Evolutionary conservation across 805 yeast species (phyloP), one percentile per base, ranked within the genome.

Genomic region (Yarrowia deformans): DNA sequence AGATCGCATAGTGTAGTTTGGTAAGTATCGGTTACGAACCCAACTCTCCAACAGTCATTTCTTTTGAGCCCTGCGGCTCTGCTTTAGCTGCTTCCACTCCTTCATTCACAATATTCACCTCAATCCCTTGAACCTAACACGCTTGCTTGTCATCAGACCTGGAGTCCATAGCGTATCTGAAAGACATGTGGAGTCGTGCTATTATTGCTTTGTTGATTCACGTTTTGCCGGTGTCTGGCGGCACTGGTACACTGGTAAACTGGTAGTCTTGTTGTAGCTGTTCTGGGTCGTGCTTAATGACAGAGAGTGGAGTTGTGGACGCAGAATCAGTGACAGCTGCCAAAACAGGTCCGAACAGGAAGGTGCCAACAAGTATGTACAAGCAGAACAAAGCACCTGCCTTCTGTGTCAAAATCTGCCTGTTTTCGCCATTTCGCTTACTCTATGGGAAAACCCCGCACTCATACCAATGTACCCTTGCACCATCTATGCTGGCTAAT

Each of bases 81-180:
- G 32, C 8, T 7, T 10, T 19, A 19, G 49, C 49, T 2, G 32
- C 32, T 19, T 45, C 49, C 19, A 43, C 45, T 16, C 14, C 18
- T 40, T 14, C 13, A 6, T 18, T 42, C 8, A 18, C 23, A 19
- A 23, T 6, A 18, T 19, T 12, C 29, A 4, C 32, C 49, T 40
- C 32, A 32, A 45, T 19, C 32, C 49, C 32, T 48, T 48, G 52
- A 48, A 48, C 52, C 35, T 48, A 48, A 29, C 52, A 29, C 35
- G n/a, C 35, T 46, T 46, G 32, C 50, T 46, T 48, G 35, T 48
- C 52, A 29, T 29, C 35, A 4, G 52, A 48, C 52, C 35, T 35
- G 13, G 48, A 29, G n/a, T 29, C 35, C 18, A 29, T 48, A 48
- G 14, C 29, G 29, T 45, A 48, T 48, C 34, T 29, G 14, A 1